Conservation (phyloP, 2,329 filamentous ascomycete species). For the Fusarium acutatum region DNA sequence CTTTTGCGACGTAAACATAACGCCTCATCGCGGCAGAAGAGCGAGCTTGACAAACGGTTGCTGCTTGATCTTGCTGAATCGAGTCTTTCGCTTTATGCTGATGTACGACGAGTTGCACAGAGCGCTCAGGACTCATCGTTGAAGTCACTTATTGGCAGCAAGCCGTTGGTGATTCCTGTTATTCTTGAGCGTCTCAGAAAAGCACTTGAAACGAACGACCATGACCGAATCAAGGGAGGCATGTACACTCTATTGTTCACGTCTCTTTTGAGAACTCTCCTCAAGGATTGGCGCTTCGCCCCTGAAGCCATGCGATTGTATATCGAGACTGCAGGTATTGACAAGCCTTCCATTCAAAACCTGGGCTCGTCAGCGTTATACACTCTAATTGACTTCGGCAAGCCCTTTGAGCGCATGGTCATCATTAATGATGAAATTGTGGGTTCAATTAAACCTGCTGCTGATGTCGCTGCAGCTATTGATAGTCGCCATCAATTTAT, state of each 20-base stretch:
- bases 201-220: constrained; percentile 81
- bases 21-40: constrained; percentile 85
- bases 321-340: constrained; percentile 87
- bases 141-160: constrained; percentile 87
- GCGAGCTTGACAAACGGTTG: constrained; percentile 85
- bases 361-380: constrained; percentile 84
- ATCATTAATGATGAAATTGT: constrained; percentile 78
- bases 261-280: constrained; percentile 85
- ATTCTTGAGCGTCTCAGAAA: constrained; percentile 80
- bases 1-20: constrained; percentile 95
- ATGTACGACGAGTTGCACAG: constrained; percentile 94
- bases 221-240: constrained; percentile 91
- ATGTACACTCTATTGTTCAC: constrained; percentile 92
- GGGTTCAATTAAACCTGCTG: constrained; percentile 73
- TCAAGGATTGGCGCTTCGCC: constrained; percentile 93
- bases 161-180: constrained; percentile 88
- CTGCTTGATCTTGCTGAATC: constrained; percentile 90
- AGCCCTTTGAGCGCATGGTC: constrained; percentile 85
- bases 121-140: constrained; percentile 91
- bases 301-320: constrained; percentile 90
- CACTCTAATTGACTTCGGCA: constrained; percentile 90
- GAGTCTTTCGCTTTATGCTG: constrained; percentile 89
- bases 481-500: constrained; percentile 73
- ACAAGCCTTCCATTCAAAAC: constrained; percentile 94
- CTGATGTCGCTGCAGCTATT: constrained; percentile 70